phyloP scores from a whole-genome alignment of 2,329 filamentous ascomycete species.

The Fusarium sulawesiense region DNA sequence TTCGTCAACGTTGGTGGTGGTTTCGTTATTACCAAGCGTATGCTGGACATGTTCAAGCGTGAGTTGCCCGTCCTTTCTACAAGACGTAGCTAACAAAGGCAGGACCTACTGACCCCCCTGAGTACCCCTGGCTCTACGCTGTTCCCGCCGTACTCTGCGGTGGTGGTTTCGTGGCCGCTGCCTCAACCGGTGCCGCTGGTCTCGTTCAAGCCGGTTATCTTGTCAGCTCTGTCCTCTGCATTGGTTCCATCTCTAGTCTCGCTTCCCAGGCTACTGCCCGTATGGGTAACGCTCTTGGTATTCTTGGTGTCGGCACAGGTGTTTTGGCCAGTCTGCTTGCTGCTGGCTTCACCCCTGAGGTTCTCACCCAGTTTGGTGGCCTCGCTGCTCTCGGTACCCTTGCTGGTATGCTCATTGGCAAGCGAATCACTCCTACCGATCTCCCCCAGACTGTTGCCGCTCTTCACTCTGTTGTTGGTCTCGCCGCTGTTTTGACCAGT shows the following conservation, averaged over 20 bases:
- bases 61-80: constrained; percentile 38
- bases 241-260: constrained; percentile 83
- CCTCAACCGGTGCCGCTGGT: constrained; percentile 83
- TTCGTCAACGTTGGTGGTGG: constrained; percentile 91
- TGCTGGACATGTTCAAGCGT: constrained; percentile 92
- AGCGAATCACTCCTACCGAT: constrained; percentile 87
- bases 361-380: constrained; percentile 81
- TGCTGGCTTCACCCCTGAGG: constrained; percentile 82
- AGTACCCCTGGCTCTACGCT: constrained; percentile 89
- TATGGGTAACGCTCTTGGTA: constrained; percentile 86
- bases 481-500: constrained; percentile 88
- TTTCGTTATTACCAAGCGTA: constrained; percentile 91
- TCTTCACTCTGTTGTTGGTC: constrained; percentile 88
- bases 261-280: constrained; percentile 86
- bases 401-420: constrained; percentile 79
- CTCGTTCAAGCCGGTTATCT: constrained; percentile 90
- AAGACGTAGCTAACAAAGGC: constrained; percentile 41
- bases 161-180: constrained; percentile 83
- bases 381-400: constrained; percentile 79
- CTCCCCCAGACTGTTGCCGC: constrained; percentile 91
- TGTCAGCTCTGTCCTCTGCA: constrained; percentile 85
- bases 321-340: constrained; percentile 85
- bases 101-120: constrained; percentile 84
- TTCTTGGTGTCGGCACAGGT: constrained; percentile 84
- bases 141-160: constrained; percentile 82